A percentile compares a stretch with the other conserved stretches of the same genome.
These are phyloP conservation scores for Kluyveromyces dobzhanskii DNA, from an alignment of 805 yeast species.

Conservation along the genomic window DNA sequence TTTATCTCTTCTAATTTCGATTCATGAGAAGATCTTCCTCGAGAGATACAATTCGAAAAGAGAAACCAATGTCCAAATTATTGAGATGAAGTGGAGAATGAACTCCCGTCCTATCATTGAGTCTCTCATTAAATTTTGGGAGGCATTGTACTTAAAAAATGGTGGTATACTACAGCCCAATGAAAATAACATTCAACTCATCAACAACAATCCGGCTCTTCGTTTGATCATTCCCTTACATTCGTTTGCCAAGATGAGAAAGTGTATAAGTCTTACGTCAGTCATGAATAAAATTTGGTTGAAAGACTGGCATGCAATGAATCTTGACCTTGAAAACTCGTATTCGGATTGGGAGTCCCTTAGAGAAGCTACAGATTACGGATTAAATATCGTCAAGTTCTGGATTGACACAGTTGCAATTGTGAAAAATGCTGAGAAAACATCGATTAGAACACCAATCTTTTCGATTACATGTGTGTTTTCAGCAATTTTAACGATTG, in stretches of 20 bases:
- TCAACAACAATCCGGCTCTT: conserved; percentile 46
- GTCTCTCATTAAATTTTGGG: conserved; percentile 58
- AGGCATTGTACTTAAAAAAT: conserved; percentile 47
- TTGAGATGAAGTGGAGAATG: conserved; percentile 58
- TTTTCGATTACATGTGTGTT: conserved; percentile 66
- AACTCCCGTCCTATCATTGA: conserved; percentile 52
- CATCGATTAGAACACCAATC: conserved; percentile 66
- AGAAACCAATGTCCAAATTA: conserved; percentile 34
- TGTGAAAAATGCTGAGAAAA: conserved; percentile 54
- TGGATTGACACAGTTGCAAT: conserved; percentile 70
- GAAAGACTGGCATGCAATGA: conserved; percentile 66
- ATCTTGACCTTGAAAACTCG: conserved; percentile 38
- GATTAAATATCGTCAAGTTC: conserved; percentile 50
- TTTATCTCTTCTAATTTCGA: conserved; percentile 50
- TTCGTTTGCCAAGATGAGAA: conserved; percentile 57
- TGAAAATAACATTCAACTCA: conserved; percentile 30
- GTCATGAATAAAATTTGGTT: conserved; percentile 51
- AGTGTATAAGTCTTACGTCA: conserved; percentile 54
- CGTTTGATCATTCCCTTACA: conserved; percentile 60
- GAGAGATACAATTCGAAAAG: conserved; percentile 36
- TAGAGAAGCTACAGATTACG: conserved; percentile 52
- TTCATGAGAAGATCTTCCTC: conserved; percentile 57
- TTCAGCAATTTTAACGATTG: conserved; percentile 50
- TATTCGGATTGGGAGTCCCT: conserved; percentile 52
- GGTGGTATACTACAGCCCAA: conserved; percentile 55